Evolutionary conservation across 2,329 filamentous ascomycete species (phyloP), one percentile per base, ranked within the genome.

Genomic region (Aspergillus aculeatinus): DNA sequence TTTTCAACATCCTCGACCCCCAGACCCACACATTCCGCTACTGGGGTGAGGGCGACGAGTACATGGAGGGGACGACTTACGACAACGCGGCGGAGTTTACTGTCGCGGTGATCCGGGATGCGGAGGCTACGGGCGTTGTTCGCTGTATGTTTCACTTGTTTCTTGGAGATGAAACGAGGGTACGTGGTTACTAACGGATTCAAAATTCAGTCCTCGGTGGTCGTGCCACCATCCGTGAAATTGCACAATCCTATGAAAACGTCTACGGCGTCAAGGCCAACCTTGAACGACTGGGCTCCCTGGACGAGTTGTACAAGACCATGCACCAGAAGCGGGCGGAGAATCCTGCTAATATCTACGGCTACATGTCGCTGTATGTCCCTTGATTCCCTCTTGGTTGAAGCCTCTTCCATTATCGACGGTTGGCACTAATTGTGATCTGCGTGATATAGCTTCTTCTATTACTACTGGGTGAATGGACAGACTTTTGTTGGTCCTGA

Each of bases 21-120:
- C 51, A 66, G 42, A 66, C 62, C 9, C 57, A 65, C 2, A 71
- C 59, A 1, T 67, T 77, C 19, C 60, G 60, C 21, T 76, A 70
- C 57, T 79, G 73, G 73, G 76, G 77, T 0, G 67, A 66, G 5
- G 76, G 77, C 0, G 65, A 73, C 19, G 77, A 79, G 61, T 47
- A 64, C 0, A 76, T 68, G 72, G 77, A 80, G 59, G 62, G 60
- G 3, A 79, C 75, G 1, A 74, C 71, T 0, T 79, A 79, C 59
- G 66, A 64, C 16, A 72, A 76, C 64, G 70, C 76, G 4, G 77
- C 77, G 0, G 65, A 71, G 44, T 80, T 69, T 50, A 75, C 72
- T 0, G 76, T 74, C 14, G 72, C 64, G 7, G 67, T 74, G 14
- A 65, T 62, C 23, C 19, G 68, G 16, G 71, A 76, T 62, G n/a